Conservation (phyloP, 2,329 filamentous ascomycete genomes). For the Mariannaea sp. region DNA sequence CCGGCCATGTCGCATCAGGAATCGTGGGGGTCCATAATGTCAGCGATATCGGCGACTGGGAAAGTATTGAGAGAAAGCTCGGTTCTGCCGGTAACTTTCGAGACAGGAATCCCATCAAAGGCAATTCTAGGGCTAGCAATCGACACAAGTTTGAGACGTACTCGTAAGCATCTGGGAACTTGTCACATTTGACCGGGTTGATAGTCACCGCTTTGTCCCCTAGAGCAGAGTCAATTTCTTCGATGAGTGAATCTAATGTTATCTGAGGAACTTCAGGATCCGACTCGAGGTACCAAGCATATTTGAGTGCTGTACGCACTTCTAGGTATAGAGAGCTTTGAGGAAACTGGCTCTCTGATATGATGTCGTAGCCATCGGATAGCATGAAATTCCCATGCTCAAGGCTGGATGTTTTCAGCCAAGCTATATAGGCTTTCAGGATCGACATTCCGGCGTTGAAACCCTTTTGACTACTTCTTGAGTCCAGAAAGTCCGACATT, state of each 20-base stretch:
- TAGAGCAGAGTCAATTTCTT: not conserved
- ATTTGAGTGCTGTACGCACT: not conserved
- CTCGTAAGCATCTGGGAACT: not conserved
- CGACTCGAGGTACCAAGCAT: not conserved
- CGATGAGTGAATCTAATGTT: not conserved
- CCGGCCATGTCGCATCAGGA: not conserved
- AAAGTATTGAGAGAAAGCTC: not conserved
- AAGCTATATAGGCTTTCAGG: not conserved
- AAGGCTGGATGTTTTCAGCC: not conserved
- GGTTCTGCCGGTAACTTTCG: not conserved
- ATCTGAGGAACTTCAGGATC: not conserved
- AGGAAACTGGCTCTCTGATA: not conserved
- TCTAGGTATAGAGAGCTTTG: not conserved
- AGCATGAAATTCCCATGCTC: not conserved
- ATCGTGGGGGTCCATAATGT: not conserved
- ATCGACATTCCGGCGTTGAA: not conserved
- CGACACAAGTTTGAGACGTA: not conserved
- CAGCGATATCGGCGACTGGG: not conserved
- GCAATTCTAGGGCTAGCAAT: not conserved
- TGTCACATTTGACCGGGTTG: not conserved
- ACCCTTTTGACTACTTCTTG: not conserved
- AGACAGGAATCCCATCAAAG: not conserved
- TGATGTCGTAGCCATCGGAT: too few relatives aligned
- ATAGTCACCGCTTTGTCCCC: not conserved
- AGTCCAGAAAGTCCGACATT: not conserved